These are phyloP conservation scores for Ciborinia camelliae DNA, from an alignment of 2,329 filamentous ascomycete species.

Conservation along the genomic window DNA sequence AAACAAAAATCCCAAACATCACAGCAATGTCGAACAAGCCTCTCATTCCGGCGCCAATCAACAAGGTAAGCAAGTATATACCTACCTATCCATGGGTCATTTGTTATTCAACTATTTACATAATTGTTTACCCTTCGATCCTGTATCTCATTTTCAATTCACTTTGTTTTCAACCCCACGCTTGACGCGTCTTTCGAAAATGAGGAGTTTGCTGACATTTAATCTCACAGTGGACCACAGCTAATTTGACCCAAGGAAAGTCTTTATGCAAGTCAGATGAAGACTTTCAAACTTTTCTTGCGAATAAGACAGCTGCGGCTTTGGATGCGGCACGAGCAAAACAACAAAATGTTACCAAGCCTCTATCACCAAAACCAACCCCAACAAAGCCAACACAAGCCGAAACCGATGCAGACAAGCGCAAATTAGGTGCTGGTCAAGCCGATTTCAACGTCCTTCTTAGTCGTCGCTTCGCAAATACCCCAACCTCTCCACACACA, in stretches of 20 bases:
- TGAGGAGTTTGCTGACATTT: neutral
- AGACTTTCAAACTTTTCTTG: constrained; percentile 15
- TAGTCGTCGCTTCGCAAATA: neutral
- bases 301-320: neutral
- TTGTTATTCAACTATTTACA: neutral
- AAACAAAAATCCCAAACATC: neutral
- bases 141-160: neutral
- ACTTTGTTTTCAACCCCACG: neutral
- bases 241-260: constrained; percentile 1
- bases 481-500: neutral
- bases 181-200: neutral
- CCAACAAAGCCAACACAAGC: neutral
- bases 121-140: neutral
- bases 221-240: constrained; percentile 9
- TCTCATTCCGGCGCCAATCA: constrained; percentile 5
- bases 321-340: neutral
- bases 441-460: constrained; percentile 1
- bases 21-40: constrained; percentile 15
- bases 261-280: constrained; percentile 16
- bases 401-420: neutral
- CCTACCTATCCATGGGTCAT: neutral
- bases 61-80: neutral
- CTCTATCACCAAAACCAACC: neutral
- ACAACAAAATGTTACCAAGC: neutral
- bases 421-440: constrained; percentile 5